These are phyloP conservation scores for Stagonosporopsis cucurbitacearum DNA, from an alignment of 2,329 filamentous ascomycete species.

Conservation along the genomic window DNA sequence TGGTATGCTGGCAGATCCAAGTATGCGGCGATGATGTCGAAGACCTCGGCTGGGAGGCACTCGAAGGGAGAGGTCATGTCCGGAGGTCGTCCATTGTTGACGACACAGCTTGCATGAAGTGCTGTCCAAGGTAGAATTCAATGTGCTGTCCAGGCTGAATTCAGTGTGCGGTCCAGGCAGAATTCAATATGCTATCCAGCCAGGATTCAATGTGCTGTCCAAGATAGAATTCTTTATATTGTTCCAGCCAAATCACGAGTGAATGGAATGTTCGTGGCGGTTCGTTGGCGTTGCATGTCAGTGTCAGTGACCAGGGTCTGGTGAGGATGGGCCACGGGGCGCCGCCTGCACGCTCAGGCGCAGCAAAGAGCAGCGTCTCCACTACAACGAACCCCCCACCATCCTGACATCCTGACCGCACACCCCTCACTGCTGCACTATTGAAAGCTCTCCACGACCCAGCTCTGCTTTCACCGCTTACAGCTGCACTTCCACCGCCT, in stretches of 20 bases:
- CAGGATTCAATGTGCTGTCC: too few species aligned
- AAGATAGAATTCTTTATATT: neutral
- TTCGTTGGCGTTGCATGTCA: neutral
- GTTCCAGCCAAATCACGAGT: neutral
- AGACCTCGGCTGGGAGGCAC: slow-evolving; percentile 38
- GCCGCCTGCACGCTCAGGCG: slow-evolving; percentile 1
- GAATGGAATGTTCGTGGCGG: slow-evolving; percentile 5
- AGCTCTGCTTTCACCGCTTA: neutral
- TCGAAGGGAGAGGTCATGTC: slow-evolving; percentile 36
- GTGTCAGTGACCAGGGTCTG: slow-evolving; percentile 3
- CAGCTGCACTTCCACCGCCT: slow-evolving; percentile 8
- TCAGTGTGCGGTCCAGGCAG: too few species aligned
- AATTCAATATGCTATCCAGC: too few species aligned
- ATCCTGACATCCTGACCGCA: slow-evolving; percentile 5
- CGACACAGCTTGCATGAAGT: neutral
- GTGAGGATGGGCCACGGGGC: slow-evolving; percentile 7
- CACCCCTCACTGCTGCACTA: slow-evolving; percentile 2
- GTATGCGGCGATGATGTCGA: slow-evolving; percentile 30
- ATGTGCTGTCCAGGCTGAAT: neutral
- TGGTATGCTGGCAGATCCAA: slow-evolving; percentile 27
- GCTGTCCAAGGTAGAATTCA: neutral
- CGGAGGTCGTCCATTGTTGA: slow-evolving; percentile 1
- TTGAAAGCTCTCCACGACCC: neutral
- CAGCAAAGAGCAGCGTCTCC: slow-evolving; percentile 11
- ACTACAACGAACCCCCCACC: slow-evolving; percentile 9